Percentiles rank a stretch among this genome's conserved stretches.
Evolutionary conservation across 177 flowering plant species (phyloP).

Genomic region (Vitis hybrid): DNA sequence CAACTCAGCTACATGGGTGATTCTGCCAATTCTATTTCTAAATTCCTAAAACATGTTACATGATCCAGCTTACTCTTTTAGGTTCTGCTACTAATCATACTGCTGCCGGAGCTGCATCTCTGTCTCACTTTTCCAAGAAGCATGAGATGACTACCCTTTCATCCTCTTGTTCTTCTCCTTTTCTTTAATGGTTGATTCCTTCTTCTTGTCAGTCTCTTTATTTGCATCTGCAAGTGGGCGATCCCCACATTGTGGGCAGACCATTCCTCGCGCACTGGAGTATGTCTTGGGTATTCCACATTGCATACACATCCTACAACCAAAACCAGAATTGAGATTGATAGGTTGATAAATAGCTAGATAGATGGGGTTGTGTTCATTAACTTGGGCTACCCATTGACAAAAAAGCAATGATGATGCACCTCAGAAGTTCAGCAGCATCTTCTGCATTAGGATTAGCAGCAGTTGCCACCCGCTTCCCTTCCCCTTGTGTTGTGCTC

Average conservation of each 20-base stretch:
- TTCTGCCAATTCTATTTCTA: too few relatives aligned
- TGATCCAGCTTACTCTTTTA: background rate
- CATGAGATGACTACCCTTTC: conserved; percentile 94
- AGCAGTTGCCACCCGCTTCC: conserved; percentile 66
- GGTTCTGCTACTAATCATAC: conserved; percentile 55
- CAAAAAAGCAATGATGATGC: background rate
- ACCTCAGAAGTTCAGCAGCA: conserved; percentile 92
- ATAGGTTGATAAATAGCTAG: background rate
- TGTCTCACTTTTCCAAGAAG: conserved; percentile 96
- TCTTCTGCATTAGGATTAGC: conserved; percentile 80
- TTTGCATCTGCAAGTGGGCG: conserved; percentile 46
- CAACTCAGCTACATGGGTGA: too few relatives aligned
- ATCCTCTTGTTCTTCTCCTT: conserved; percentile 93
- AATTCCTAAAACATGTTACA: too few relatives aligned
- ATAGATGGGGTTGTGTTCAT: background rate
- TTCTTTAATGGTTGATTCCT: conserved; percentile 67
- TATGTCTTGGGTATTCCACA: conserved; percentile 93
- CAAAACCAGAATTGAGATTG: background rate
- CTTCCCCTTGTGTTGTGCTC: conserved; percentile 31
- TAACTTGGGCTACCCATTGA: background rate
- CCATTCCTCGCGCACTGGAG: conserved; percentile 66
- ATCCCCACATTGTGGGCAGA: conserved; percentile 82
- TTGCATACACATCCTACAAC: conserved; percentile 76
- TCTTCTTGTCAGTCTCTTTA: conserved; percentile 54
- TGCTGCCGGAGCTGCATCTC: conserved; percentile 98